These are phyloP conservation scores for Glonium stellatum DNA, from an alignment of 495 filamentous ascomycete species.

Conservation along the genomic window DNA sequence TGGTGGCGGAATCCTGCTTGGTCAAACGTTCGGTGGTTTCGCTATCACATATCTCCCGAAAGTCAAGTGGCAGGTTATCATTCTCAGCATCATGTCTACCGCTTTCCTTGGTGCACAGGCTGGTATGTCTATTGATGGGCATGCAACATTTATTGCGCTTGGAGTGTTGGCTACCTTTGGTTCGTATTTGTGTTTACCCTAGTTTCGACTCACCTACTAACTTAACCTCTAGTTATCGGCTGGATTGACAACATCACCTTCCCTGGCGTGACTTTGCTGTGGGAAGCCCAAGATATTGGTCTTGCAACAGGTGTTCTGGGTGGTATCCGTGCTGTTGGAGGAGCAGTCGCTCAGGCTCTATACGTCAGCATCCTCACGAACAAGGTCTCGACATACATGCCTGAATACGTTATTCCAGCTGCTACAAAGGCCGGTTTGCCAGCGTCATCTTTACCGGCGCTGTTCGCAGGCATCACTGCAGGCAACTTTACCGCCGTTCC, in stretches of 20 bases:
- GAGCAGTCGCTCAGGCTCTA: conserved; percentile 37
- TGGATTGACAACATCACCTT: conserved; percentile 31
- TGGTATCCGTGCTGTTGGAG: conserved; percentile 31
- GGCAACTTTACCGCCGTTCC: conserved; percentile 39
- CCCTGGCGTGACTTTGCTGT: conserved; percentile 28
- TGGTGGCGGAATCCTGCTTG: conserved; percentile 21
- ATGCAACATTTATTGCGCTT: conserved; percentile 21
- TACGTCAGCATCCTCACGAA: conserved; percentile 45
- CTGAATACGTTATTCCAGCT: conserved; percentile 38
- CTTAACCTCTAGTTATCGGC: conserved; percentile 16
- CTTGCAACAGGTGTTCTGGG: conserved; percentile 42
- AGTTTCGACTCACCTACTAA: too few relatives aligned
- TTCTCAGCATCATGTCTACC: conserved; percentile 18
- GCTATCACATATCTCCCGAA: conserved; percentile 28
- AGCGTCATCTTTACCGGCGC: conserved; percentile 34
- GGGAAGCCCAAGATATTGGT: conserved; percentile 41
- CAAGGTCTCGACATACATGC: conserved; percentile 37
- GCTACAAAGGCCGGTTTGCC: conserved; percentile 42
- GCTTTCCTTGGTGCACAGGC: conserved; percentile 27
- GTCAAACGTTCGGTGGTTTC: conserved; percentile 28
- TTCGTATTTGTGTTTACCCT: too few relatives aligned
- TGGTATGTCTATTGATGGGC: conserved; percentile 3
- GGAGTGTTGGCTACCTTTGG: conserved; percentile 28
- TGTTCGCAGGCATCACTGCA: conserved; percentile 36
- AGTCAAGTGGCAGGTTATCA: conserved; percentile 26